Evolutionary conservation across 2,329 filamentous ascomycete species (phyloP).

Genomic region (Xylaria sp.): DNA sequence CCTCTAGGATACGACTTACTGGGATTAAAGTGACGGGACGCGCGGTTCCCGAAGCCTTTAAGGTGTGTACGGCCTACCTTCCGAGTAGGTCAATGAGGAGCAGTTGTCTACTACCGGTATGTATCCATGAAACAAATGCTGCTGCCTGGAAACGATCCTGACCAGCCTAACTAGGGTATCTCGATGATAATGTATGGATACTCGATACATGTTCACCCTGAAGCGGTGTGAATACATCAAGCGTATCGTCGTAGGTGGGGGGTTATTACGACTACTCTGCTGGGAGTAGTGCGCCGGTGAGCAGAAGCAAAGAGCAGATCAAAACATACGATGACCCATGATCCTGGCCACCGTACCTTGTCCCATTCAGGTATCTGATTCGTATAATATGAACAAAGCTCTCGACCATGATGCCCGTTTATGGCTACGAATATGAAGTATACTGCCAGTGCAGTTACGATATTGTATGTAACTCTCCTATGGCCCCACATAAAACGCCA

Average conservation of each 20-base stretch:
- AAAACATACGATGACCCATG: background rate
- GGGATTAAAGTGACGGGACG: background rate
- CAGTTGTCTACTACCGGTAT: background rate
- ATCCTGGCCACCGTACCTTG: background rate
- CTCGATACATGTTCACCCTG: background rate
- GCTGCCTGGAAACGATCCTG: background rate
- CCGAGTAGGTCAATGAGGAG: background rate
- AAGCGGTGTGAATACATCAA: constrained; percentile 15
- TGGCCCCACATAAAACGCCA: too few relatives aligned
- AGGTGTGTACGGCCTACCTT: too few relatives aligned
- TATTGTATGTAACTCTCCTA: too few relatives aligned
- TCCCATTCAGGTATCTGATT: background rate
- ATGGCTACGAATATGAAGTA: too few relatives aligned
- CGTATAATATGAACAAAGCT: background rate
- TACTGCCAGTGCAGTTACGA: too few relatives aligned
- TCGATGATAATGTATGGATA: constrained; percentile 4
- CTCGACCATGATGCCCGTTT: too few relatives aligned
- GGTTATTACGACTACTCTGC: background rate
- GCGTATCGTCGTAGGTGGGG: background rate
- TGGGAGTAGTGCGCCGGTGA: too few relatives aligned
- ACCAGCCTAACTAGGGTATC: background rate
- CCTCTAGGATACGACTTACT: background rate
- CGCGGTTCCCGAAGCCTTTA: constrained; percentile 3
- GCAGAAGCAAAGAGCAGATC: background rate
- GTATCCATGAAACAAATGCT: background rate